Conservation (phyloP, 1,284 basidiomycete species). For the Fomitopsis betulina region DNA sequence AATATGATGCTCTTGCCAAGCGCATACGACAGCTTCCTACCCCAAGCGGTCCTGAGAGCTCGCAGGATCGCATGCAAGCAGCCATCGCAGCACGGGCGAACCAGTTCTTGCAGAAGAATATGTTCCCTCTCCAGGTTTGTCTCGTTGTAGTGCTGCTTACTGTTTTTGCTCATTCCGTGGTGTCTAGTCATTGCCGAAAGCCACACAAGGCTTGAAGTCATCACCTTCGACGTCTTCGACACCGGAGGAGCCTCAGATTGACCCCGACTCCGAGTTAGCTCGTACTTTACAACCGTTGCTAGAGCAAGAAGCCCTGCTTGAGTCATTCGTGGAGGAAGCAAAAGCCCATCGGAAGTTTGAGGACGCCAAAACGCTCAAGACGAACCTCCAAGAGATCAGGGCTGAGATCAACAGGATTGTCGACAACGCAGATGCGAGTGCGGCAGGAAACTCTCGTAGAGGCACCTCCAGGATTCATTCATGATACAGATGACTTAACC, state of each 20-base stretch:
- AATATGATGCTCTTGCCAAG: slow-evolving; percentile 88
- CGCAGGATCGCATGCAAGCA: slow-evolving; percentile 80
- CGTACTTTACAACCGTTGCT: slow-evolving; percentile 76
- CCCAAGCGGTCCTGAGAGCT: slow-evolving; percentile 52
- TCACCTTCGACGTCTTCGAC: slow-evolving; percentile 18
- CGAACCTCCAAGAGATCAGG: slow-evolving; percentile 75
- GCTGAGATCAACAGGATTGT: slow-evolving; percentile 73
- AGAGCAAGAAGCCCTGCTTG: slow-evolving; percentile 86
- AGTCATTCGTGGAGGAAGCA: slow-evolving; percentile 80
- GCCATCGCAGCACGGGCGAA: slow-evolving; percentile 79
- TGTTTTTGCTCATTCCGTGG: slow-evolving; percentile 3
- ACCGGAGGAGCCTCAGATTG: slow-evolving; percentile 34
- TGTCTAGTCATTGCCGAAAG: slow-evolving; percentile 57
- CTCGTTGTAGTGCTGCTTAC: not conserved
- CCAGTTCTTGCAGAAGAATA: slow-evolving; percentile 83
- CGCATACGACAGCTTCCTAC: slow-evolving; percentile 74
- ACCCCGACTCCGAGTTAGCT: slow-evolving; percentile 68
- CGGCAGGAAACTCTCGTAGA: not conserved
- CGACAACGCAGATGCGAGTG: slow-evolving; percentile 30
- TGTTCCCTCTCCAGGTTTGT: slow-evolving; percentile 75
- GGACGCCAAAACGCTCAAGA: slow-evolving; percentile 75
- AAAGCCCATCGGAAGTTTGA: slow-evolving; percentile 85
- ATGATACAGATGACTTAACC: not conserved
- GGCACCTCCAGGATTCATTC: not conserved
- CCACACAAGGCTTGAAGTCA: slow-evolving; percentile 30